Evolutionary conservation across 805 yeast genomes (phyloP).

Genomic region (Hanseniaspora hatyaiensis): DNA sequence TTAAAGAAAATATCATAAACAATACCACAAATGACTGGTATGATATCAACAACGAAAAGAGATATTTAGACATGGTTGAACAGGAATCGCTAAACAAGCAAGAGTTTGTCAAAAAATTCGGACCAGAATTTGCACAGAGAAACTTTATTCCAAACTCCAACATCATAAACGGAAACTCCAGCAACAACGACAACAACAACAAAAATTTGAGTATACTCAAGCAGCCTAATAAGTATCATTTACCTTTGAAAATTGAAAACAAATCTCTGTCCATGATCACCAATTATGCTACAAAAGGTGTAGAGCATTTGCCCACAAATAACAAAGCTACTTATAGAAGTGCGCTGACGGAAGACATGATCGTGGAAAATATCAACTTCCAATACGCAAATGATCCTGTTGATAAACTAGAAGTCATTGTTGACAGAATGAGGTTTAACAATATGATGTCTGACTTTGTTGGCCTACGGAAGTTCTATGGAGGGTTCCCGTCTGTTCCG

Average conservation of each 20-base stretch:
- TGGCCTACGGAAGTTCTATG: conserved; percentile 55
- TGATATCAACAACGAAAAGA: conserved; percentile 76
- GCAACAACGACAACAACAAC: conserved; percentile 9
- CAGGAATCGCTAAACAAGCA: neutral
- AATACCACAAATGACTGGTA: conserved; percentile 83
- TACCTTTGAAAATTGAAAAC: conserved; percentile 28
- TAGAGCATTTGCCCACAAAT: conserved; percentile 7
- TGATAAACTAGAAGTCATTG: conserved; percentile 40
- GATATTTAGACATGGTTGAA: conserved; percentile 55
- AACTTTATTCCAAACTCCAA: conserved; percentile 11
- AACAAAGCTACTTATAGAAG: conserved; percentile 9
- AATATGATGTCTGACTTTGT: conserved; percentile 59
- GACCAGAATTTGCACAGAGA: conserved; percentile 8
- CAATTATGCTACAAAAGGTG: conserved; percentile 28
- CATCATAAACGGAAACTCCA: conserved; percentile 12
- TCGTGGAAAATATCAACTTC: conserved; percentile 36
- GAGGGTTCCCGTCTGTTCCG: conserved; percentile 72
- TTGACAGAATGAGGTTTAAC: conserved; percentile 53
- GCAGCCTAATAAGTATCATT: conserved; percentile 41
- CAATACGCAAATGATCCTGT: conserved; percentile 33
- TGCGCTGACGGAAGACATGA: conserved; percentile 24
- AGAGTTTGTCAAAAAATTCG: conserved; percentile 12
- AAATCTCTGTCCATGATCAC: conserved; percentile 30
- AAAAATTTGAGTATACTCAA: conserved; percentile 21
- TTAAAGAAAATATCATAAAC: conserved; percentile 51